Evolutionary conservation across 2,329 filamentous ascomycete genomes (phyloP), one percentile per base, ranked within the genome.

Genomic region (Diplocarpon mali): DNA sequence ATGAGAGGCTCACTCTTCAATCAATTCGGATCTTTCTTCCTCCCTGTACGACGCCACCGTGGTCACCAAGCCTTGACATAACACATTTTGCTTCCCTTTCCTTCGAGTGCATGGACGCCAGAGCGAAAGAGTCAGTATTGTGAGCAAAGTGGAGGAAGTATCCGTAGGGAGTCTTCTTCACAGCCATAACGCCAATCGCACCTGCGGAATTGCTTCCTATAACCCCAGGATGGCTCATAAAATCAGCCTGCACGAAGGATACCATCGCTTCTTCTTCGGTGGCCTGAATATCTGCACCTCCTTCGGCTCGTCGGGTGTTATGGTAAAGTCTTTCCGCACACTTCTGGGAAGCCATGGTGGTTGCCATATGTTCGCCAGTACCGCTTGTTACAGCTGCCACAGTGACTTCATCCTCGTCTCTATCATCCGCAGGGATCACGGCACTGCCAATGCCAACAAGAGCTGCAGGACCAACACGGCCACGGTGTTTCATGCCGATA

Each of bases 331-430:
- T 78, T 53, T 90, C 84, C 0, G 89, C 88, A 60, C 88, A 94
- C 44, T 83, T 81, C 47, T 83, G 80, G 6, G 92, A 89, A 10
- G 92, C 90, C 73, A 93, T 83, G 0, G 89, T 93, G 0, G 90
- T 95, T 30, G 88, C 85, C 84, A 98, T 98, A 62, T 98, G 92
- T 65, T 98, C 92, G 38, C 92, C 92, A 2, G 92, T 98, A 24
- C 92, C 92, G 60, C 87, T 95, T 32, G 88, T 93, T 16, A 95
- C 87, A 20, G 82, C 80, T 27, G 87, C 90, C 24, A 95, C 86
- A 37, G 75, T 78, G 7, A 78, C 73, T 37, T 72, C 69, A 2
- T 85, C 78, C 6, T 75, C 68, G 58, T 95, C 89, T 27, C 76
- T 72, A 2, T 75, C 69, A 50, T 88, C 78, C 20, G 72, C 69